Conservation (phyloP, 164 flowering plant species). For the Nymphaea thermarum region DNA sequence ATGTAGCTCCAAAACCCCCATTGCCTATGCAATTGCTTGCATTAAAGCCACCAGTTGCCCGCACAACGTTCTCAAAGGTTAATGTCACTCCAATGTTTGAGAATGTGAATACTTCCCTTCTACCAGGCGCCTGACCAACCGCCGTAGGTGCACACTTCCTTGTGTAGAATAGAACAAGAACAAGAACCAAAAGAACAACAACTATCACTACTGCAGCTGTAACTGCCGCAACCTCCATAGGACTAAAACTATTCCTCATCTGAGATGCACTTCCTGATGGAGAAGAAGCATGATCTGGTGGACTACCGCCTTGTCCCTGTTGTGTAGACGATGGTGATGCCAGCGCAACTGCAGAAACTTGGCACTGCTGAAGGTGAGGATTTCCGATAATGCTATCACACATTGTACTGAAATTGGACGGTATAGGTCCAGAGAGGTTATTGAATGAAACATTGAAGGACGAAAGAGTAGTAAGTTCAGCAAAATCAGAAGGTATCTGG, state of each 20-base stretch:
- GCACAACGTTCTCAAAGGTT: slow-evolving; percentile 63
- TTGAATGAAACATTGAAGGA: slow-evolving; percentile 69
- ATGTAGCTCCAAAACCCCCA: slow-evolving; percentile 95
- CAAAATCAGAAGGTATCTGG: slow-evolving; percentile 50
- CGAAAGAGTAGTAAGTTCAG: slow-evolving; percentile 39
- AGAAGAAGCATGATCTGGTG: slow-evolving; percentile 24
- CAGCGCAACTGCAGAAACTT: slow-evolving; percentile 10
- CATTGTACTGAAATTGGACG: slow-evolving; percentile 26
- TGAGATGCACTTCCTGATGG: slow-evolving; percentile 19
- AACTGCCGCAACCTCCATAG: slow-evolving; percentile 79
- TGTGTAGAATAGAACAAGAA: slow-evolving; percentile 56
- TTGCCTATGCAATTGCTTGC: slow-evolving; percentile 81
- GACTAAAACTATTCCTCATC: slow-evolving; percentile 28
- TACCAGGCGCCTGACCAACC: slow-evolving; percentile 29
- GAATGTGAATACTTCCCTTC: slow-evolving; percentile 58
- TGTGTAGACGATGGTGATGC: slow-evolving; percentile 36
- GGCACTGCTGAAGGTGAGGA: slow-evolving; percentile 41
- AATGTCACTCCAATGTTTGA: slow-evolving; percentile 58
- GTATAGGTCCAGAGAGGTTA: slow-evolving; percentile 65
- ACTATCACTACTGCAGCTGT: slow-evolving; percentile 77
- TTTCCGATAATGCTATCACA: slow-evolving; percentile 52
- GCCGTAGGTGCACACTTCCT: slow-evolving; percentile 54
- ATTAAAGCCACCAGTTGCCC: slow-evolving; percentile 66
- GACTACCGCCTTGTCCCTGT: slow-evolving; percentile 21
- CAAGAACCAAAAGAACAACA: slow-evolving; percentile 61